Percentiles rank a stretch among this genome's conserved stretches.
phyloP scores from a whole-genome alignment of 2,329 filamentous ascomycete species.

The Neonectria punicea region DNA sequence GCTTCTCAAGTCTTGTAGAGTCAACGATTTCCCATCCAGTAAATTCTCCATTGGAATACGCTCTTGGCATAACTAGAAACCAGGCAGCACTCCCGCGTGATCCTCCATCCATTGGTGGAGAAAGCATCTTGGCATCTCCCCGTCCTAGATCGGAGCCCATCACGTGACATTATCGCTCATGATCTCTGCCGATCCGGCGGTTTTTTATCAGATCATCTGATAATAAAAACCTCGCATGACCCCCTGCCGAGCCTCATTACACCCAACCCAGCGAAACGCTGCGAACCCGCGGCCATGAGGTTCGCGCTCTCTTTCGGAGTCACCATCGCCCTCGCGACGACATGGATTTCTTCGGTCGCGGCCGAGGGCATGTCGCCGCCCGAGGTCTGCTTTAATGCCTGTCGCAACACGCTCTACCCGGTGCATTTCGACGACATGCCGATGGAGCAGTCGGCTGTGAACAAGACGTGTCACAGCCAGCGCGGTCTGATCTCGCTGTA shows the following conservation, averaged over 20 bases:
- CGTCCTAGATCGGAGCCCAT: neutral
- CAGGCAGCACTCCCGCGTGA: neutral
- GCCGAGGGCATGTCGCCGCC: slow-evolving; percentile 4
- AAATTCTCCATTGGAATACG: neutral
- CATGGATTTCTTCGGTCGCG: neutral
- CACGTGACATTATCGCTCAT: neutral
- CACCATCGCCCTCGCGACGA: neutral
- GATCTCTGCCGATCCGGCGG: neutral
- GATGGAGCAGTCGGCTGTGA: slow-evolving; percentile 28
- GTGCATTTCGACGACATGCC: slow-evolving; percentile 48
- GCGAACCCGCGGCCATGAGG: slow-evolving; percentile 34
- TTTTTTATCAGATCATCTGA: slow-evolving; percentile 45
- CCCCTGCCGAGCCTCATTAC: slow-evolving; percentile 1
- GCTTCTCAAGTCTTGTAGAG: neutral
- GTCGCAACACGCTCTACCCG: slow-evolving; percentile 42
- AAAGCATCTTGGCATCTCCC: neutral
- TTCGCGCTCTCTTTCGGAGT: slow-evolving; percentile 4
- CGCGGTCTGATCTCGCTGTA: slow-evolving; percentile 48
- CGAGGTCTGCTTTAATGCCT: slow-evolving; percentile 49
- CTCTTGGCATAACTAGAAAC: neutral
- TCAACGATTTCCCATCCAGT: neutral
- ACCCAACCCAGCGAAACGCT: slow-evolving; percentile 6
- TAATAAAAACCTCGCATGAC: slow-evolving; percentile 38
- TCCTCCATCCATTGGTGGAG: neutral
- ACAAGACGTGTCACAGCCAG: slow-evolving; percentile 45